Base-by-base conservation (phyloP, 2,329 filamentous ascomycete genomes). In the Aspergillus fijiensis region DNA sequence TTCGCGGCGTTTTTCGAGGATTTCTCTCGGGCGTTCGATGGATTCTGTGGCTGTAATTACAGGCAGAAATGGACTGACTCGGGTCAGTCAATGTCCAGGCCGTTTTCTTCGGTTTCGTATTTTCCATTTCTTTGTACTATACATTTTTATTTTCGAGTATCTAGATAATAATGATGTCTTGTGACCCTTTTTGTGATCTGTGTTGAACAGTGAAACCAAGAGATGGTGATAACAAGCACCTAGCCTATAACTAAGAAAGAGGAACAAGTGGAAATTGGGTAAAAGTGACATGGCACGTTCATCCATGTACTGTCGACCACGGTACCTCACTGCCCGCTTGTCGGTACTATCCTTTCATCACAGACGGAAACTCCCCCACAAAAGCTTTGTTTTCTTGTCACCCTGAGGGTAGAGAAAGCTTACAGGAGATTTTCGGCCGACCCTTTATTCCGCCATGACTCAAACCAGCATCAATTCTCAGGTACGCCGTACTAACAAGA, bases 1-100 rank as follows among this genome's bases (percentile, higher is more conserved):
- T 90, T 39, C 79, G 87, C 61, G 87, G 87, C 11, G 67, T 89
- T 1, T 83, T 88, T 49, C 84, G 84, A 50, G 87, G 87, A 2
- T 70, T 85, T 0, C 79, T 86, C 53, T 77, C 80, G 11, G 82
- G 84, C 10, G 80, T 90, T n/a, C 83, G 84, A 71, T 98, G 94
- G 94, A 76, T 97, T 72, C 78, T 96, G 64, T 96, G 91, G 91
- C 74, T 95, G 66, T 91, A 75, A 79, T 35, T 42, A 10, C 35
- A 29, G 51, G 33, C 7, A 35, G 33, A 10, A 16, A 5, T 16
- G 14, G 14, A 11, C 11, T 12, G 29, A 5, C 39, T 19, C 45
- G 23, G 10, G 21, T 31, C 21, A 27, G 25, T 12, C 10, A 47
- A 31, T 45, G 31, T 58, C 58, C 54, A 57, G 57, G 51, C 50